Evolutionary conservation across 2,329 filamentous ascomycete genomes (phyloP).

Genomic region (Cryphonectria japonica): DNA sequence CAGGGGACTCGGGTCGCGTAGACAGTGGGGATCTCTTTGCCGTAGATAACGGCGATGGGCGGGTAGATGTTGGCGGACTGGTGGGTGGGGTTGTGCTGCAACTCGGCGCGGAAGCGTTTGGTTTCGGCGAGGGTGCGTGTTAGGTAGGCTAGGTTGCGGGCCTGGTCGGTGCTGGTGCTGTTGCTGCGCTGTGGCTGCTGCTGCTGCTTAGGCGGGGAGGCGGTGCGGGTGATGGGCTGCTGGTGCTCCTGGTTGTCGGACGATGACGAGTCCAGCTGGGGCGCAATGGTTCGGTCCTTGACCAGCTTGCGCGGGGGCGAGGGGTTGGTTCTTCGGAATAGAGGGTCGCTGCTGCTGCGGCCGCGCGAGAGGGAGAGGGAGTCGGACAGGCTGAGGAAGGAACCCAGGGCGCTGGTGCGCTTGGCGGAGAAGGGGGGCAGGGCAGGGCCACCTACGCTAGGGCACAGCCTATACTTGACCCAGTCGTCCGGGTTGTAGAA

Average conservation of each 20-base stretch:
- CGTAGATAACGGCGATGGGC: constrained; percentile 81
- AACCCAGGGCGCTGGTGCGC: constrained; percentile 44
- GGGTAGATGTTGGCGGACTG: constrained; percentile 75
- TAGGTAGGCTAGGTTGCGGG: constrained; percentile 66
- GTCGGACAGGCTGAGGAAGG: constrained; percentile 52
- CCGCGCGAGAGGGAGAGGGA: constrained; percentile 47
- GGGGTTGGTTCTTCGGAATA: constrained; percentile 32
- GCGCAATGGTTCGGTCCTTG: constrained; percentile 47
- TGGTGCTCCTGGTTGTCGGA: constrained; percentile 30
- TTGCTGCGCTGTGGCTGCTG: not conserved
- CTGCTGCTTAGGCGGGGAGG: constrained; percentile 25
- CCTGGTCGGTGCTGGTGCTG: constrained; percentile 50
- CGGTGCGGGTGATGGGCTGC: constrained; percentile 29
- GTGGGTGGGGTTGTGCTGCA: constrained; percentile 64
- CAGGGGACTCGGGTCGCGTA: constrained; percentile 77
- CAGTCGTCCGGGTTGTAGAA: constrained; percentile 82
- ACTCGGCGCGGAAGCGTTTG: constrained; percentile 75
- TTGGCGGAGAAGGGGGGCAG: constrained; percentile 58
- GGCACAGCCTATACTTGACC: constrained; percentile 77
- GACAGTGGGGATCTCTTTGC: constrained; percentile 84
- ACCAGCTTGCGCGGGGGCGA: constrained; percentile 37
- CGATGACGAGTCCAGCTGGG: constrained; percentile 49
- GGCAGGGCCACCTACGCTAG: constrained; percentile 69
- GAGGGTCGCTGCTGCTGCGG: constrained; percentile 48
- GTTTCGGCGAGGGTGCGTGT: constrained; percentile 72